A percentile compares a stretch with the other conserved stretches of the same genome.
Conservation (phyloP, 2,329 filamentous ascomycete genomes). For the Cladorrhinum sp. region DNA sequence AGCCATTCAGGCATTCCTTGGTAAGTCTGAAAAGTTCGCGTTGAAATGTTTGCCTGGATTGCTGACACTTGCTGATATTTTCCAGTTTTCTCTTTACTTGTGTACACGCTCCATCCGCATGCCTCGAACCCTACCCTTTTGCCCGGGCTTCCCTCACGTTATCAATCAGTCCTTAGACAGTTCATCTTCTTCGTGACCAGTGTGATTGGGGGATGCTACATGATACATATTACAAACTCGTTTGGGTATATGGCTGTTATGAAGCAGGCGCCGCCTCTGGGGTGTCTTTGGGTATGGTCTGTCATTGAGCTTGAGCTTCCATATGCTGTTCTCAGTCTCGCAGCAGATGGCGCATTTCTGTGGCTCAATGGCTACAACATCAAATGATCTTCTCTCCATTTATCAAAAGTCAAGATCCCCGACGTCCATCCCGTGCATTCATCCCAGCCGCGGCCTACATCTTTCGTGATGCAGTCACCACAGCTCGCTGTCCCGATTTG, state of each 20-base stretch:
- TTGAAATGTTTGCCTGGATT: conserved; percentile 5
- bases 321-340: conserved; percentile 58
- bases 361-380: conserved; percentile 50
- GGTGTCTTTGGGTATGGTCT: conserved; percentile 89
- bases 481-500: not conserved
- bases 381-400: conserved; percentile 21
- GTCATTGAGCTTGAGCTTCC: conserved; percentile 79
- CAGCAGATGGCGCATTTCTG: conserved; percentile 44
- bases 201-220: conserved; percentile 66
- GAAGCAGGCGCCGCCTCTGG: conserved; percentile 86
- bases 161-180: conserved; percentile 52
- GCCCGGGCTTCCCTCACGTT: conserved; percentile 46
- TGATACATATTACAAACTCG: conserved; percentile 77
- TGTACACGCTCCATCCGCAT: conserved; percentile 57
- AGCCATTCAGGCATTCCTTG: conserved; percentile 49
- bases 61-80: conserved; percentile 18
- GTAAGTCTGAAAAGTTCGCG: conserved; percentile 37
- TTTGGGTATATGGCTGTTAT: conserved; percentile 83
- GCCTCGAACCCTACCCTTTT: conserved; percentile 47
- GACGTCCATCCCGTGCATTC: not conserved
- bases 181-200: conserved; percentile 62
- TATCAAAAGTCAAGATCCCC: not conserved
- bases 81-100: conserved; percentile 53
- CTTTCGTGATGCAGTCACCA: not conserved
- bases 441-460: not conserved